phyloP scores from a whole-genome alignment of 306 rosid species.

The Echinosophora koreensis region DNA sequence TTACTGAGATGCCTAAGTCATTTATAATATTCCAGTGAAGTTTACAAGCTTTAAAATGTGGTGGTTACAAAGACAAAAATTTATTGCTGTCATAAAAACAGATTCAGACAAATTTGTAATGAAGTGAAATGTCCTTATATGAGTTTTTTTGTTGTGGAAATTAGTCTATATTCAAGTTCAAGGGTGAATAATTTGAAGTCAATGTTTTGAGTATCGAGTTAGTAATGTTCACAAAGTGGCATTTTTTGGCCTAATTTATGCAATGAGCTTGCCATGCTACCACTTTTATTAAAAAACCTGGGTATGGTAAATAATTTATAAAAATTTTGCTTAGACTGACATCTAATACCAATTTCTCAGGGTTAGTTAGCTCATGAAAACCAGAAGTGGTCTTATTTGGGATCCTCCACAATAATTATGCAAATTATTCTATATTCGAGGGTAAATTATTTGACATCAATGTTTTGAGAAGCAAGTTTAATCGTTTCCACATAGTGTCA shows the following conservation, averaged over 20 bases:
- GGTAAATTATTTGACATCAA: not conserved
- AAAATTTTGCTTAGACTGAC: conserved; percentile 15
- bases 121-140: conserved; percentile 35
- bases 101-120: not conserved
- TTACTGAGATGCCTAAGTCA: too few species aligned
- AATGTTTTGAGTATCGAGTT: not conserved
- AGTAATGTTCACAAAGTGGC: not conserved
- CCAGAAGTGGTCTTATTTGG: not conserved
- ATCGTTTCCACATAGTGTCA: not conserved
- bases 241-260: not conserved
- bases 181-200: not conserved
- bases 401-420: conserved; percentile 4
- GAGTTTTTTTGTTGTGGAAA: conserved; percentile 30
- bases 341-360: conserved; percentile 11
- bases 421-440: conserved; percentile 22
- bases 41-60: conserved; percentile 30
- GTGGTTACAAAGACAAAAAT: not conserved
- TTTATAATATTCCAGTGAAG: not conserved
- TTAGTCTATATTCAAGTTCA: conserved; percentile 12
- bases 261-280: not conserved
- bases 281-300: conserved; percentile 21
- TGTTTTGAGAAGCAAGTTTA: not conserved
- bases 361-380: conserved; percentile 8
- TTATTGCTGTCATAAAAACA: not conserved
- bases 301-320: conserved; percentile 19